phyloP scores from a whole-genome alignment of 2,329 filamentous ascomycete genomes.

The Epichloe hybrida region DNA sequence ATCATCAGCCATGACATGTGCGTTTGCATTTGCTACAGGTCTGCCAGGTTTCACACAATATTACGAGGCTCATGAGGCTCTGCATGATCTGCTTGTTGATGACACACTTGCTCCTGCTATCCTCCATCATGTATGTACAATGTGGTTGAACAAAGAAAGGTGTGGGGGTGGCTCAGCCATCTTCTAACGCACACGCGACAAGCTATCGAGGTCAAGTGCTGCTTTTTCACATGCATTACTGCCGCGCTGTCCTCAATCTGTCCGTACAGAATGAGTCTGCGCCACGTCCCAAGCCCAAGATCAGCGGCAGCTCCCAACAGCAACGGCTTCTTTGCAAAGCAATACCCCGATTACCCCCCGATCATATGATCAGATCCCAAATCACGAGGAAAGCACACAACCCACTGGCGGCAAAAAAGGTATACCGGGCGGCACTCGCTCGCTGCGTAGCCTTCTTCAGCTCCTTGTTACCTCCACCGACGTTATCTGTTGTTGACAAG shows the following conservation, averaged over 20 bases:
- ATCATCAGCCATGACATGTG: too few species aligned
- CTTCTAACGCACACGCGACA: too few species aligned
- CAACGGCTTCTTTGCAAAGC: not conserved
- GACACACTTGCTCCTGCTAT: too few species aligned
- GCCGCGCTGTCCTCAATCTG: not conserved
- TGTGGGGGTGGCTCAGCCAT: too few species aligned
- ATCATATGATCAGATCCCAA: constrained; percentile 58
- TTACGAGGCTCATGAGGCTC: too few species aligned
- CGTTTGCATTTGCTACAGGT: too few species aligned
- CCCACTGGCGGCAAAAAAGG: constrained; percentile 63
- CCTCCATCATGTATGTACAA: too few species aligned
- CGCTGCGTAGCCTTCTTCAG: constrained; percentile 68
- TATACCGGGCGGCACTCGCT: constrained; percentile 59
- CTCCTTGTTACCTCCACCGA: constrained; percentile 81
- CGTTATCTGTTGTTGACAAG: constrained; percentile 67
- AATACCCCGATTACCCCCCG: not conserved
- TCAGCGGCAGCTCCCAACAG: too few species aligned
- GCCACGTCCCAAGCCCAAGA: not conserved
- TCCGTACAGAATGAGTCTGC: not conserved
- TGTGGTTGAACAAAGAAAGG: too few species aligned
- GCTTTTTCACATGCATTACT: not conserved
- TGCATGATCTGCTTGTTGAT: not conserved
- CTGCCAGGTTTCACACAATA: too few species aligned
- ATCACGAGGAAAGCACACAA: constrained; percentile 61
- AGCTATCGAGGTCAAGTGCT: too few species aligned